Percentiles rank a stretch among this genome's conserved stretches.
These are phyloP conservation scores for Pythium angustatum DNA, from an alignment of 352 stramenopile genomes.

Conservation along the genomic window DNA sequence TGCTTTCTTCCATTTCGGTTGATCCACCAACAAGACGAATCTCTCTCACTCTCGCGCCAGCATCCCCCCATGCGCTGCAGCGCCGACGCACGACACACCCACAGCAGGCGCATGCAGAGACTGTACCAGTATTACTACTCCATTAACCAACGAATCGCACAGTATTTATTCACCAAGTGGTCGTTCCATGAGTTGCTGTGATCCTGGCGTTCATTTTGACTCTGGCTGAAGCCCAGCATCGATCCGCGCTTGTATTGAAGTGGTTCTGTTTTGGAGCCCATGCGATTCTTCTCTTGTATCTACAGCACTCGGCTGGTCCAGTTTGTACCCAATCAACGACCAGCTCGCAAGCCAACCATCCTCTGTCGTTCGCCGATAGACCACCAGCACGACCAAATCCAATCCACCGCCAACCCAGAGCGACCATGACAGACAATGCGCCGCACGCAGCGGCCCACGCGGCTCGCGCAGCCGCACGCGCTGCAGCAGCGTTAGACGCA, in stretches of 20 bases:
- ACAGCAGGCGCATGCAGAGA: neutral
- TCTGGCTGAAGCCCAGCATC: neutral
- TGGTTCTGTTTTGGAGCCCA: neutral
- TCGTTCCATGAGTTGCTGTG: neutral
- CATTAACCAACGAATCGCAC: no score
- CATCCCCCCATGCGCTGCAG: no score
- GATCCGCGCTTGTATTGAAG: slow-evolving; percentile 1
- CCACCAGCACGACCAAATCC: slow-evolving; percentile 4
- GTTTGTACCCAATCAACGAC: slow-evolving; percentile 19
- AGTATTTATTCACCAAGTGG: slow-evolving; percentile 1
- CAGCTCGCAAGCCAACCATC: neutral
- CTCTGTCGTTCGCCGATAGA: no score
- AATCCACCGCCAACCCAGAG: neutral
- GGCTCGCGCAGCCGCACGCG: no score
- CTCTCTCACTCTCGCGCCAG: slow-evolving; percentile 29
- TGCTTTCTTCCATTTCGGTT: slow-evolving; percentile 20
- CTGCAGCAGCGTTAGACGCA: no score
- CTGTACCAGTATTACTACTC: slow-evolving; percentile 18
- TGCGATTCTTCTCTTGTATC: neutral
- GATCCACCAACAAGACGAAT: slow-evolving; percentile 31
- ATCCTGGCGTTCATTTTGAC: neutral
- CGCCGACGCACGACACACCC: no score
- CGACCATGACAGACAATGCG: neutral
- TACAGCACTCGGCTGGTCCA: neutral
- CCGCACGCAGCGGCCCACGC: neutral